Conservation (phyloP, 2,329 filamentous ascomycete genomes). For the Chaetomiaceae sp. region DNA sequence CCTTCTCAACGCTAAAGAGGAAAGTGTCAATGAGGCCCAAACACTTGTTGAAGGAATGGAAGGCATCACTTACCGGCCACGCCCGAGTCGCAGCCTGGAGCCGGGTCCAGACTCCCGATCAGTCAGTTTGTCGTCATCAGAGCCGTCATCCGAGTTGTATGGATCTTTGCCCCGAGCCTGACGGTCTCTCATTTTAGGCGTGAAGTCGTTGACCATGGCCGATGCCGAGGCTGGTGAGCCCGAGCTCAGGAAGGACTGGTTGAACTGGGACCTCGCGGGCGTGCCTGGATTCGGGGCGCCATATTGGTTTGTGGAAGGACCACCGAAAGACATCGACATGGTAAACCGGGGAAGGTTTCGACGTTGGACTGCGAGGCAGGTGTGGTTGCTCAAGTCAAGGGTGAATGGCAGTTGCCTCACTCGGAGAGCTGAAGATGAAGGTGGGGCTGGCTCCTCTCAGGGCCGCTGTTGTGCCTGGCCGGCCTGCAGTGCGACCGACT, state of each 20-base stretch:
- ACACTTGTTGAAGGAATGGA: not conserved
- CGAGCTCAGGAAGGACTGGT: constrained; percentile 12
- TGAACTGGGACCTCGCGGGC: not conserved
- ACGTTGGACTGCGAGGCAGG: no score
- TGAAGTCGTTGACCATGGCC: constrained; percentile 35
- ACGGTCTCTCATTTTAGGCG: constrained; percentile 50
- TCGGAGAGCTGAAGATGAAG: no score
- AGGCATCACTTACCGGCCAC: constrained; percentile 11
- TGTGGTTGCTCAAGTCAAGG: no score
- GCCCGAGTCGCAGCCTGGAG: constrained; percentile 12
- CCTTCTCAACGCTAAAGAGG: constrained; percentile 26
- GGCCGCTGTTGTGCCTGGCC: no score
- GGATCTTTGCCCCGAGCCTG: constrained; percentile 58
- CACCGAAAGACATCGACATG: constrained; percentile 4
- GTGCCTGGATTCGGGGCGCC: not conserved
- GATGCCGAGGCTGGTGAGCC: constrained; percentile 9
- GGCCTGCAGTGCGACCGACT: no score
- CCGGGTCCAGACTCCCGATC: constrained; percentile 20
- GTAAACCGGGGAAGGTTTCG: no score
- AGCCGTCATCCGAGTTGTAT: constrained; percentile 35
- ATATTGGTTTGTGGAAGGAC: not conserved
- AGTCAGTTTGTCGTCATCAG: constrained; percentile 32
- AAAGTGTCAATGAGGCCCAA: not conserved
- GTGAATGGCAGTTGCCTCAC: no score
- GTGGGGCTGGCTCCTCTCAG: no score